Conservation (phyloP, 2,329 filamentous ascomycete genomes). For the Aaosphaeria arxii region DNA sequence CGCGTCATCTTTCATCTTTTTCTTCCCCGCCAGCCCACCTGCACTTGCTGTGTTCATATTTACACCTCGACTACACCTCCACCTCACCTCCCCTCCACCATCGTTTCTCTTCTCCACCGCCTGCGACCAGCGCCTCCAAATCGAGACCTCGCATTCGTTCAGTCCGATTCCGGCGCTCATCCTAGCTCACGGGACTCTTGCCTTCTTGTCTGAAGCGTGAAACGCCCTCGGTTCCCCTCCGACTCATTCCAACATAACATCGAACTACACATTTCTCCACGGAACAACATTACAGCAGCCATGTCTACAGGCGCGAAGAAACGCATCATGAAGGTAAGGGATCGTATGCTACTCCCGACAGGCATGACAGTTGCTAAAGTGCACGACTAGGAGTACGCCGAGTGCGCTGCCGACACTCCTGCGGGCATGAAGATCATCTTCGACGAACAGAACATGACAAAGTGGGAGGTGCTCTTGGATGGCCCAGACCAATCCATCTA, state of each 20-base stretch:
- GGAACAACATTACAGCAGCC: conserved; percentile 11
- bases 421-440: conserved; percentile 41
- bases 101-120: not conserved
- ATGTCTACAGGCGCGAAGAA: conserved; percentile 42
- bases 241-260: not conserved
- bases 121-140: not conserved
- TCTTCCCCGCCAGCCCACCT: conserved; percentile 1
- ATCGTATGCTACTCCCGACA: not conserved
- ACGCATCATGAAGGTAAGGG: conserved; percentile 44
- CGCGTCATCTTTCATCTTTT: conserved; percentile 4
- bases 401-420: conserved; percentile 34
- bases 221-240: not conserved
- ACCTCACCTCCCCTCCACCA: not conserved
- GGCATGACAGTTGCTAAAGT: not conserved
- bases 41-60: not conserved
- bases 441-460: conserved; percentile 63
- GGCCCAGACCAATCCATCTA: conserved; percentile 65
- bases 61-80: conserved; percentile 2
- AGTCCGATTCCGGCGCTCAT: no score
- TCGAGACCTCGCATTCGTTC: no score
- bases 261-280: not conserved
- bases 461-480: conserved; percentile 66
- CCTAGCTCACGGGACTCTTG: no score
- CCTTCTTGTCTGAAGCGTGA: no score
- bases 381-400: conserved; percentile 30